Conservation (phyloP, 106 monocot genomes). For the Dendrobium officinale region DNA sequence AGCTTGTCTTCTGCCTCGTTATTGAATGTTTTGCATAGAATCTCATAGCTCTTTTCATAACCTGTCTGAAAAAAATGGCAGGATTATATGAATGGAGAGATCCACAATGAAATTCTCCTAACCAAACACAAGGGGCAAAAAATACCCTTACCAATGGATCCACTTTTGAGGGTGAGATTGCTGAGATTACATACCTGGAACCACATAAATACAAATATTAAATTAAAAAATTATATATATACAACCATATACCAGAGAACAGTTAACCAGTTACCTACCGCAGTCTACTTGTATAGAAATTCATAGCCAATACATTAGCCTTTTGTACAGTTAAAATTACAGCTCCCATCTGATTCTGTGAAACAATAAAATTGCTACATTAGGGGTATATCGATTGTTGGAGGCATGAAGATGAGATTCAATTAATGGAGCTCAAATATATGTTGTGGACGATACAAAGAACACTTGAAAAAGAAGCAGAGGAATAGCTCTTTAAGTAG, state of each 20-base stretch:
- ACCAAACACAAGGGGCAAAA: neutral
- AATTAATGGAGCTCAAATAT: neutral
- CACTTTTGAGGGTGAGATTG: constrained; percentile 77
- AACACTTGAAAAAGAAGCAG: neutral
- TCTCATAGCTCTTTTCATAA: constrained; percentile 81
- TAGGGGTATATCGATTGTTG: neutral
- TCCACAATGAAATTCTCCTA: neutral
- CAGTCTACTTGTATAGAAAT: constrained; percentile 67
- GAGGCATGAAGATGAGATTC: neutral
- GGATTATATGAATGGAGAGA: neutral
- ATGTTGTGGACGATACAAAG: neutral
- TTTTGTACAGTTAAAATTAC: constrained; percentile 93
- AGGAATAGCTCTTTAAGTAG: neutral
- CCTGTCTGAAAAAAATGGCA: constrained; percentile 44
- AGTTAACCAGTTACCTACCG: constrained; percentile 27
- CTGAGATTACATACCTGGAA: constrained; percentile 68
- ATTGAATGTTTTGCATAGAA: constrained; percentile 86
- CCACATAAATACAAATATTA: constrained; percentile 1
- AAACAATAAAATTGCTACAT: neutral
- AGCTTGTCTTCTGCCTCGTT: constrained; percentile 63
- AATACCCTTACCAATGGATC: constrained; percentile 58
- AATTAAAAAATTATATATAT: neutral
- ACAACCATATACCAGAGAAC: neutral
- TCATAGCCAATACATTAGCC: constrained; percentile 61
- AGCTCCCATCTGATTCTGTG: constrained; percentile 80